Evolutionary conservation across 495 filamentous ascomycete species (phyloP).

Genomic region (Glarea lozoyensis): DNA sequence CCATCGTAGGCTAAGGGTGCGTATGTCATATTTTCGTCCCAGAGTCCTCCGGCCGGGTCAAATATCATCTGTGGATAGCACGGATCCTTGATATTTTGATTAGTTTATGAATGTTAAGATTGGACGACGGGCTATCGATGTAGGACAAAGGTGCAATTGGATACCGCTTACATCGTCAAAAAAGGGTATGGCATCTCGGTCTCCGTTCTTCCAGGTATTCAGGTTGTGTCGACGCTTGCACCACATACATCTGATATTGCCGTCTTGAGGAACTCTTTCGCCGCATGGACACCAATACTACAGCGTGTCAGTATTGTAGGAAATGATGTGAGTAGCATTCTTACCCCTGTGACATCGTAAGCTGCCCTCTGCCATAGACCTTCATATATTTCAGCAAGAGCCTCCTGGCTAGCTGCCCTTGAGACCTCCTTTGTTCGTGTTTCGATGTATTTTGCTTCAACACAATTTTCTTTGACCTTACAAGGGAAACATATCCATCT

Average conservation of each 20-base stretch:
- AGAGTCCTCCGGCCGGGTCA: no score
- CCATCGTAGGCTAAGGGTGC: no score
- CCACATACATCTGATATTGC: slow-evolving; percentile 10
- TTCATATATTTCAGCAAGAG: neutral
- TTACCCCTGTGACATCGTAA: neutral
- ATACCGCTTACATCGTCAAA: slow-evolving; percentile 12
- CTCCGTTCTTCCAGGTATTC: slow-evolving; percentile 2
- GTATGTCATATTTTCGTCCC: no score
- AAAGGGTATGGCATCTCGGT: slow-evolving; percentile 1
- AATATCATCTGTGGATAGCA: no score
- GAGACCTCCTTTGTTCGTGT: slow-evolving; percentile 4
- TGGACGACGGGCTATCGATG: no score
- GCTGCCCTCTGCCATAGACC: neutral
- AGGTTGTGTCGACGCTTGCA: slow-evolving; percentile 10
- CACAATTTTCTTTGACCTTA: slow-evolving; percentile 5
- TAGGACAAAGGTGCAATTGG: no score
- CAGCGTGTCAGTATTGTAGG: neutral
- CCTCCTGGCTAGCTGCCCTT: neutral
- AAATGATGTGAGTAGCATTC: neutral
- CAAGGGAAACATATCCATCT: slow-evolving; percentile 20
- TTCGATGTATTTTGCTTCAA: neutral
- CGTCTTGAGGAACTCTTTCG: slow-evolving; percentile 4
- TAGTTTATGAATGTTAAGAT: no score
- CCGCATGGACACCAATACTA: slow-evolving; percentile 14
- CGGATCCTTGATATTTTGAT: no score